These are phyloP conservation scores for Rhododendron henanense DNA, from an alignment of 148 eudicot genomes.

Conservation along the genomic window DNA sequence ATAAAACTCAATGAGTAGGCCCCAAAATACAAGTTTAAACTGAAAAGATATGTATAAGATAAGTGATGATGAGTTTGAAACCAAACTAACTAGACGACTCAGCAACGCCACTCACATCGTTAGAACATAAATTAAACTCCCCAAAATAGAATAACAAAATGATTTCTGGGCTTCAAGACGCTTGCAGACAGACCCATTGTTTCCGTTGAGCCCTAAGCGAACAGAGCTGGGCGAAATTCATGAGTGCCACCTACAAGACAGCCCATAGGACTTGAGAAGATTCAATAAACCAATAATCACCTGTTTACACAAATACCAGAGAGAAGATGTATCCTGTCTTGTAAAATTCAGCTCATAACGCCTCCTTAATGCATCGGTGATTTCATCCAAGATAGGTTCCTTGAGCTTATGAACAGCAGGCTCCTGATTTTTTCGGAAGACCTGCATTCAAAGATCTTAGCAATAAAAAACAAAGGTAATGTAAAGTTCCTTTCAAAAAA, in stretches of 20 bases:
- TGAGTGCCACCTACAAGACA: not conserved
- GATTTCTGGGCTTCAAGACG: not conserved
- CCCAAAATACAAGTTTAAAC: not conserved
- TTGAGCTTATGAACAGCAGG: not conserved
- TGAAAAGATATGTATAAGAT: not conserved
- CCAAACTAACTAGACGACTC: not conserved
- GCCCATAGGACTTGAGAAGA: not conserved
- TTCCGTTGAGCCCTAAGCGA: not conserved
- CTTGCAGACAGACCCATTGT: not conserved
- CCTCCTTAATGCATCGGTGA: not conserved
- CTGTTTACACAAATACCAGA: conserved; percentile 98
- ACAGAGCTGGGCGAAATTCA: not conserved
- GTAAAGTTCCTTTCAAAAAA: not conserved
- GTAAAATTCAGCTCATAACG: conserved; percentile 31
- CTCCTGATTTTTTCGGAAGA: conserved; percentile 37
- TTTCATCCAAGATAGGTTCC: conserved; percentile 18
- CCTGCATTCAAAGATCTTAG: conserved; percentile 34
- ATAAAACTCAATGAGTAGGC: not conserved
- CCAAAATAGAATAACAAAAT: not conserved
- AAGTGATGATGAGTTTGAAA: not conserved
- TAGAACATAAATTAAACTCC: not conserved
- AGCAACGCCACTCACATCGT: not conserved
- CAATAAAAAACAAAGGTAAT: not conserved
- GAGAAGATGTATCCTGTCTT: conserved; percentile 64
- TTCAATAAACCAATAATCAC: conserved; percentile 23